Evolutionary conservation across 2,329 filamentous ascomycete species (phyloP), one percentile per base, ranked within the genome.

Genomic region (Ophiostoma perfectum): DNA sequence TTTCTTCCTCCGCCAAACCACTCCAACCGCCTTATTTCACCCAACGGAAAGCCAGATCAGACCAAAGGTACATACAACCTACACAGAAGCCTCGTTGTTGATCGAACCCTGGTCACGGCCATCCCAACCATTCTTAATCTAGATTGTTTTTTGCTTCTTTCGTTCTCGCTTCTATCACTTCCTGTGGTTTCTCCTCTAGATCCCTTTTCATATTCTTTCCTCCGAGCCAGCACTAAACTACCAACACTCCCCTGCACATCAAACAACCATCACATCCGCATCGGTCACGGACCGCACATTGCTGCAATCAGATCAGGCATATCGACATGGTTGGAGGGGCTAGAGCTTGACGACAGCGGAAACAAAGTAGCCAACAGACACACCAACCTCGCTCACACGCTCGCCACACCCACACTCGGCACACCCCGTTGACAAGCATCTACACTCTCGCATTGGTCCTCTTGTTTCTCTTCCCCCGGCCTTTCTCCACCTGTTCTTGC

Each of bases 1-100:
- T 64, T 64, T 27, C 41, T 16, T 64, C 42, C 27, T 64, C 55
- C 55, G 55, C 27, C 55, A 36, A 60, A 60, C 55, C 5, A 14
- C 11, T 14, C 38, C 11, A 12, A 60, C 55, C 47, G 66, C 64
- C 66, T 18, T 36, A 52, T 55, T 11, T 55, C 49, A 8, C 49
- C 49, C 49, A 55, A n/a, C 18, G 49, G n/a, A 55, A 11, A 16
- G 5, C 49, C 49, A 8, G n/a, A 27, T 27, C n/a, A 27, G n/a
- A 55, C 49, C 12, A 55, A 55, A 27, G 27, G 49, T 55, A 55
- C 14, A 55, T 55, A 27, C 18, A 55, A 27, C 18, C 18, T 9
- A 27, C n/a, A 55, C n/a, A 27, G 7, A 36, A 55, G n/a, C 27
- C 27, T 27, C 27, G 27, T 27, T 27, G 27, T 27, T 27, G 27